Conservation (phyloP, 805 yeast genomes). For the Wickerhamiella sergipiensis region DNA sequence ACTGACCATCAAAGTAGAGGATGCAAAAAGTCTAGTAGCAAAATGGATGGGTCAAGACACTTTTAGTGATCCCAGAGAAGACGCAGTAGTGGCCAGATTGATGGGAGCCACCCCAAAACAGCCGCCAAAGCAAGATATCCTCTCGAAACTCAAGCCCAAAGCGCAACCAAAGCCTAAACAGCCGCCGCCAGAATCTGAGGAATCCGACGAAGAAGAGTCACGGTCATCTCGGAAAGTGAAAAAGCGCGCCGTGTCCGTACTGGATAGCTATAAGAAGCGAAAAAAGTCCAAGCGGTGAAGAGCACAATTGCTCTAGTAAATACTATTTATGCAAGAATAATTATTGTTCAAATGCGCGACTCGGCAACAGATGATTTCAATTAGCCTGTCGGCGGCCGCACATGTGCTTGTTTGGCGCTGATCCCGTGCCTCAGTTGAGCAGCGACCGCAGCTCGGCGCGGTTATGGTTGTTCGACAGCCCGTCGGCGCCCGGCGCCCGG, state of each 20-base stretch:
- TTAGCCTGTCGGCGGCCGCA: not conserved
- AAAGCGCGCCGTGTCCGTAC: slow-evolving; percentile 3
- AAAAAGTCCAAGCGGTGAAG: slow-evolving; percentile 5
- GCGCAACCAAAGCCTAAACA: not conserved
- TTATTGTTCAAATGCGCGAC: not conserved
- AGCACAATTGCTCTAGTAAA: not conserved
- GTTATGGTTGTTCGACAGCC: slow-evolving; percentile 2
- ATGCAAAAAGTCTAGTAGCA: slow-evolving; percentile 13
- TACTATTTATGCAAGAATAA: not conserved
- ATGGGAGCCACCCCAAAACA: not conserved
- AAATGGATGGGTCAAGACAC: slow-evolving; percentile 12
- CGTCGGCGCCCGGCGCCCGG: not conserved
- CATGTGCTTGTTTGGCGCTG: too few species aligned
- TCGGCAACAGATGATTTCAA: not conserved
- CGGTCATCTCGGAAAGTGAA: slow-evolving; percentile 3
- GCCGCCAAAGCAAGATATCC: not conserved
- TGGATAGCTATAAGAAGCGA: slow-evolving; percentile 10
- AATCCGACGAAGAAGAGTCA: slow-evolving; percentile 8
- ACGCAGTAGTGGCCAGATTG: not conserved
- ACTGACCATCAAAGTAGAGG: slow-evolving; percentile 10
- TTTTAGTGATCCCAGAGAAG: slow-evolving; percentile 5
- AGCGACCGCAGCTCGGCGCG: slow-evolving; percentile 6
- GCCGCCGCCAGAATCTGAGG: slow-evolving; percentile 2
- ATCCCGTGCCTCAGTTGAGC: slow-evolving; percentile 5
- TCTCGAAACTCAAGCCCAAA: not conserved